These are phyloP conservation scores for Pseudogymnoascus destructans DNA, from an alignment of 2,329 filamentous ascomycete genomes.

Conservation along the genomic window DNA sequence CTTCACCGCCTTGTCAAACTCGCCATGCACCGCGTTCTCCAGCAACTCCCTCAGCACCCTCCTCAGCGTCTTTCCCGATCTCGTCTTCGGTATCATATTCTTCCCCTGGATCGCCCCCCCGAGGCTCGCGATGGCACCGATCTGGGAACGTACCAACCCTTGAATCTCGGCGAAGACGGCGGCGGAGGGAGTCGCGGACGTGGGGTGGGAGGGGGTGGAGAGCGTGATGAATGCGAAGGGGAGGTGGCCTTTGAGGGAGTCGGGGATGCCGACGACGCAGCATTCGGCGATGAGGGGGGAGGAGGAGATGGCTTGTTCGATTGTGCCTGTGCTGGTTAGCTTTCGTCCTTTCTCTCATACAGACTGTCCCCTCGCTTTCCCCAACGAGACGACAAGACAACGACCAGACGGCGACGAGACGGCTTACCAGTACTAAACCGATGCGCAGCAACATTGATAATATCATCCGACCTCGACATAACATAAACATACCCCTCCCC, in stretches of 20 bases:
- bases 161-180: slow-evolving; percentile 51
- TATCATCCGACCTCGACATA: slow-evolving; percentile 60
- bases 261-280: slow-evolving; percentile 75
- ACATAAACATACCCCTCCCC: slow-evolving; percentile 53
- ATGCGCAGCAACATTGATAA: slow-evolving; percentile 93
- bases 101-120: slow-evolving; percentile 76
- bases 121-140: slow-evolving; percentile 75
- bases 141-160: slow-evolving; percentile 58
- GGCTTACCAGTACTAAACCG: slow-evolving; percentile 68
- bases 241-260: slow-evolving; percentile 75
- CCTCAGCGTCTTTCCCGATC: slow-evolving; percentile 81
- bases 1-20: slow-evolving; percentile 57
- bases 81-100: slow-evolving; percentile 81
- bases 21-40: slow-evolving; percentile 64
- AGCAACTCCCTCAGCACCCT: slow-evolving; percentile 71
- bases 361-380: neutral
- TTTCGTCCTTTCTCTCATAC: neutral
- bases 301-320: slow-evolving; percentile 80
- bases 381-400: neutral
- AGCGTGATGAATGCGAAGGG: slow-evolving; percentile 78
- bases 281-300: slow-evolving; percentile 71
- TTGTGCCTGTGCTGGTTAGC: slow-evolving; percentile 44
- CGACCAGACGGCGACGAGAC: neutral
- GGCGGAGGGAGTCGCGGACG: slow-evolving; percentile 36
- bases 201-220: slow-evolving; percentile 37